Evolutionary conservation across 2,329 filamentous ascomycete genomes (phyloP), one percentile per base, ranked within the genome.

Genomic region (Ascochyta viciae-villosae): DNA sequence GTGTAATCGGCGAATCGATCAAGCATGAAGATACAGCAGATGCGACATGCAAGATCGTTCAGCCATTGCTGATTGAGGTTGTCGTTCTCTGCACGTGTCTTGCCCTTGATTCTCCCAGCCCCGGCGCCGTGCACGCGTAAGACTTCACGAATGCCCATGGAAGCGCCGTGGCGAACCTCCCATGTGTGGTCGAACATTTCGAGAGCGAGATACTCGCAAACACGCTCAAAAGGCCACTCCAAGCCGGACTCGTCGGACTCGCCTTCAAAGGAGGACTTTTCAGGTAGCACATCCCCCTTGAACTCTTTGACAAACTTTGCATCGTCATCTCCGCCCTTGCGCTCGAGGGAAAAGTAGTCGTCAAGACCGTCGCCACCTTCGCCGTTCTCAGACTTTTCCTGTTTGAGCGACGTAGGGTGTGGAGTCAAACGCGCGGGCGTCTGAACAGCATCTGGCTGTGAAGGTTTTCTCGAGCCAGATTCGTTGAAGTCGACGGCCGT

Each of bases 1-100:
- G 96, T 95, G 78, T 97, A 99, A 72, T 99, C 95, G 53, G 93
- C 96, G 72, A 99, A 99, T 49, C 93, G 88, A 77, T 99, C 95
- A 15, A 99, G 87, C 88, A 99, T 97, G 68, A 99, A 89, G 48
- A 99, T 93, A 73, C 91, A 96, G 75, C 93, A 94, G 44, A 99
- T 84, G 24, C 95, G 90, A 69, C 93, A 97, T n/a, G 93, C 92
- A 47, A 99, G 83, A 70, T 99, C 94, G 70, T 98, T 91, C 19
- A 99, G 85, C 92, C 92, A 99, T 71, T 82, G 85, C 58, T 89
- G 86, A 67, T 98, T 99, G 40, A 91, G 81, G 1, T 77, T 72
- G 68, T 96, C 86, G 70, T 99, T 99, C 67, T 96, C 88, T 26
- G 78, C 70, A 61, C 87, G 85, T 9, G 84, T 83, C 73, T 89